A percentile compares a stretch with the other conserved stretches of the same genome.
These are phyloP conservation scores for Nelumbo lutea DNA, from an alignment of 164 flowering plant genomes.

Conservation along the genomic window DNA sequence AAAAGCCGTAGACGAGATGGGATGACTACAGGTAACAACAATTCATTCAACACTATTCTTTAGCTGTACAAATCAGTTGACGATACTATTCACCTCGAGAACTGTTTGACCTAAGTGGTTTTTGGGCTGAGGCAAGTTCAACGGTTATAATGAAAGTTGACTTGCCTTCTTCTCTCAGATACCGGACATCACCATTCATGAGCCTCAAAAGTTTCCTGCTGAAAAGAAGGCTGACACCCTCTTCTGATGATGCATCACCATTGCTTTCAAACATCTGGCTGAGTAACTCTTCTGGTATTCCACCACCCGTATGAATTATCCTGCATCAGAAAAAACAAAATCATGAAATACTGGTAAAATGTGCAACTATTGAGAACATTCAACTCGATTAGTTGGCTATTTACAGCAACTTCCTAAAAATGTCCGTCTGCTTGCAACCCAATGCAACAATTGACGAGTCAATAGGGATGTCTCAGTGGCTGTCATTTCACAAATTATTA, in stretches of 20 bases:
- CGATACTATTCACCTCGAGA: not conserved
- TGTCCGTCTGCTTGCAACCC: too few relatives aligned
- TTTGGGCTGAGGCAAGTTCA: conserved; percentile 62
- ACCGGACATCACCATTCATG: conserved; percentile 93
- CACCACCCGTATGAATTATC: conserved; percentile 65
- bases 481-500: too few relatives aligned
- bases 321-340: conserved; percentile 28
- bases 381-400: too few relatives aligned
- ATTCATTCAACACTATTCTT: not conserved
- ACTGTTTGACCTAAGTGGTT: conserved; percentile 10
- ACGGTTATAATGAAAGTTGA: conserved; percentile 70
- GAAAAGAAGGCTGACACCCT: conserved; percentile 65
- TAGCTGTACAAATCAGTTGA: not conserved
- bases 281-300: conserved; percentile 72
- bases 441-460: too few relatives aligned
- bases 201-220: conserved; percentile 78
- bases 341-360: not conserved
- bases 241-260: conserved; percentile 54
- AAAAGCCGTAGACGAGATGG: too few relatives aligned
- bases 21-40: too few relatives aligned
- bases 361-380: too few relatives aligned
- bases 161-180: conserved; percentile 65
- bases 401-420: too few relatives aligned
- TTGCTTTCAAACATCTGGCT: conserved; percentile 74
- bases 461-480: too few relatives aligned